Evolutionary conservation across 2,329 filamentous ascomycete species (phyloP).

Genomic region (Cytospora piceicola): DNA sequence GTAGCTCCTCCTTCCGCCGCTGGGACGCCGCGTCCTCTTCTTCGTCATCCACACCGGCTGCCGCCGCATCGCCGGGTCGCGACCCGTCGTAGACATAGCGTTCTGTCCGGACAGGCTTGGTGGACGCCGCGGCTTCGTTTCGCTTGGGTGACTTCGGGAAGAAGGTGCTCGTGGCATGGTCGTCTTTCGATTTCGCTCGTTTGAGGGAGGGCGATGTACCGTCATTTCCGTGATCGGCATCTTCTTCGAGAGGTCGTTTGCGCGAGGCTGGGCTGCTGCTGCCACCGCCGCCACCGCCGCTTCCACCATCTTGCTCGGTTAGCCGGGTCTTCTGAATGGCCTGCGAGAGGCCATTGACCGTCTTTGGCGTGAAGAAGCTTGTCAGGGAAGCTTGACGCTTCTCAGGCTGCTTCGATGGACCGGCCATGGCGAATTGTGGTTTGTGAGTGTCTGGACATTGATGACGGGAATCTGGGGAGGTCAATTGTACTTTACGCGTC

Average conservation of each 20-base stretch:
- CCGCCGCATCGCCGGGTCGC: constrained; percentile 45
- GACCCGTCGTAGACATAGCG: constrained; percentile 56
- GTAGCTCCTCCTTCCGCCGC: constrained; percentile 70
- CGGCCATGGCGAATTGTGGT: constrained; percentile 40
- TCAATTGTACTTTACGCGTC: constrained; percentile 15
- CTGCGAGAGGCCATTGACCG: constrained; percentile 49
- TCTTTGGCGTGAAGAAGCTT: constrained; percentile 76
- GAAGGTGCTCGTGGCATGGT: constrained; percentile 45
- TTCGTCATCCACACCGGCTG: constrained; percentile 48
- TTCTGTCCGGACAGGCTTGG: constrained; percentile 45
- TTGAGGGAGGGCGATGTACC: constrained; percentile 47
- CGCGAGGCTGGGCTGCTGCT: constrained; percentile 38
- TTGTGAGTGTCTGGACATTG: not conserved
- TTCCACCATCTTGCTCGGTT: constrained; percentile 28
- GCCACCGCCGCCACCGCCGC: constrained; percentile 3
- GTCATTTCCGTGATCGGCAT: constrained; percentile 50
- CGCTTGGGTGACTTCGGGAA: constrained; percentile 41
- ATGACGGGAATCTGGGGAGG: not conserved
- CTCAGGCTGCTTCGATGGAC: constrained; percentile 45
- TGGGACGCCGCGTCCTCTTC: constrained; percentile 45
- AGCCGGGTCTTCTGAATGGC: constrained; percentile 26
- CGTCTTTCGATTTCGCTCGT: constrained; percentile 48
- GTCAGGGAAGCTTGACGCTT: constrained; percentile 84
- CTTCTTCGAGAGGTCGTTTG: constrained; percentile 58
- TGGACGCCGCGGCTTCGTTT: constrained; percentile 16